Percentiles rank a stretch among this genome's conserved stretches.
Conservation (phyloP, 257 asterid genomes). For the Thymus quinquecostatus region DNA sequence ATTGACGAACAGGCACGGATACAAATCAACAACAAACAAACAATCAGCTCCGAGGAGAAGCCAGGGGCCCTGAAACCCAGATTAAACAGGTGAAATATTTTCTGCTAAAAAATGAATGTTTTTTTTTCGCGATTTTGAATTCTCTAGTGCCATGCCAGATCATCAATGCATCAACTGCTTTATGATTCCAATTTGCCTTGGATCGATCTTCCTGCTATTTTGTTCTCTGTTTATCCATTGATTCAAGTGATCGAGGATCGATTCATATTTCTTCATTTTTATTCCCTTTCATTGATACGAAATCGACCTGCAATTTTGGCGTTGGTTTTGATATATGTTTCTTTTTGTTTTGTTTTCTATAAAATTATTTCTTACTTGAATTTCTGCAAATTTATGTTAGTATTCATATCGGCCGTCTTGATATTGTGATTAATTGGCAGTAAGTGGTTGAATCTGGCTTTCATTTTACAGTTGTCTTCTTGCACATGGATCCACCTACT, state of each 20-base stretch:
- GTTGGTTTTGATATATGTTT: background rate
- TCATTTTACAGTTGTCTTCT: slow-evolving; percentile 9
- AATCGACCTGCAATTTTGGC: background rate
- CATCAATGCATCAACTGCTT: slow-evolving; percentile 2
- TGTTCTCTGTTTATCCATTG: background rate
- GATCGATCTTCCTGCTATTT: background rate
- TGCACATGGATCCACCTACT: slow-evolving; percentile 33
- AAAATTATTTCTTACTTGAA: too few relatives aligned
- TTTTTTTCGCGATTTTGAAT: background rate
- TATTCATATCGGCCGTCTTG: background rate
- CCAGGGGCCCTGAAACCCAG: background rate
- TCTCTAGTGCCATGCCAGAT: background rate
- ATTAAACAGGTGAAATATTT: slow-evolving; percentile 16
- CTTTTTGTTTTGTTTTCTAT: too few relatives aligned
- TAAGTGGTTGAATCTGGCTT: background rate
- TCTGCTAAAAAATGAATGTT: slow-evolving; percentile 1
- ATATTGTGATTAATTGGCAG: background rate
- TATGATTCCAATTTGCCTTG: background rate
- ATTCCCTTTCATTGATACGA: background rate
- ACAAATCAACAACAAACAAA: background rate
- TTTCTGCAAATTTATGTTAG: background rate
- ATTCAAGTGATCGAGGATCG: background rate
- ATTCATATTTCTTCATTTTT: background rate
- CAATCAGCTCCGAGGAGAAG: slow-evolving; percentile 12
- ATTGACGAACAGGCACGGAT: background rate